A percentile compares a stretch with the other conserved stretches of the same genome.
Evolutionary conservation across 1,284 basidiomycete genomes (phyloP).

Genomic region (Hemileia vastatrix): DNA sequence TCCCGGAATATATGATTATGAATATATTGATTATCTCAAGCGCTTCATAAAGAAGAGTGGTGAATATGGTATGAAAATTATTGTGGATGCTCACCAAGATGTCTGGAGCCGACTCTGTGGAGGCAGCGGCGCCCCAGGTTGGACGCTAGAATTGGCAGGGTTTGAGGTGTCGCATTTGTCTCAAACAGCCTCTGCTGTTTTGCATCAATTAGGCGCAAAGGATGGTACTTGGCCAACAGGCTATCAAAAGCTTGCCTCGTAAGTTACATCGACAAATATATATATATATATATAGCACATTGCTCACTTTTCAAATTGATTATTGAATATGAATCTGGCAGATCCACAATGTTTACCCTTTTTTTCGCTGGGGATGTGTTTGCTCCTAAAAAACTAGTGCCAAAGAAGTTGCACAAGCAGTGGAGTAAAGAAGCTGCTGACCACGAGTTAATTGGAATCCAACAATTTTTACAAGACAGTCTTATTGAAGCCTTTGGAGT

Average conservation of each 20-base stretch:
- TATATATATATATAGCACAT: not conserved
- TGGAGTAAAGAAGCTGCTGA: conserved; percentile 20
- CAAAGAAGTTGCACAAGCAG: conserved; percentile 25
- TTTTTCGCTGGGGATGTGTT: conserved; percentile 54
- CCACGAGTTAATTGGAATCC: conserved; percentile 49
- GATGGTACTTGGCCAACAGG: conserved; percentile 46
- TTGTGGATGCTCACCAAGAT: conserved; percentile 54
- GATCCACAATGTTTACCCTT: conserved; percentile 46
- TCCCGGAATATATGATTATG: conserved; percentile 71
- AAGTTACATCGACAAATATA: not conserved
- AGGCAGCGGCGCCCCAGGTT: conserved; percentile 55
- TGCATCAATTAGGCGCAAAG: conserved; percentile 47
- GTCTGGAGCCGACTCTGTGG: conserved; percentile 93
- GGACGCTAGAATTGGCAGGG: conserved; percentile 59
- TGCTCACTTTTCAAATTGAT: not conserved
- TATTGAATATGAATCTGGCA: conserved; percentile 27
- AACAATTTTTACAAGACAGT: conserved; percentile 69
- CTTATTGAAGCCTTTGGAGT: conserved; percentile 69
- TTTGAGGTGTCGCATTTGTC: conserved; percentile 53
- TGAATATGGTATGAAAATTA: conserved; percentile 65
- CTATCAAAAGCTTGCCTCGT: conserved; percentile 67
- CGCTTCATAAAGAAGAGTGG: conserved; percentile 6
- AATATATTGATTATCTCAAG: conserved; percentile 73
- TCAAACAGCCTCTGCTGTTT: conserved; percentile 67
- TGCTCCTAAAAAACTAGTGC: conserved; percentile 53